Evolutionary conservation across 2,329 filamentous ascomycete species (phyloP).

Genomic region (Fusarium proliferatum): DNA sequence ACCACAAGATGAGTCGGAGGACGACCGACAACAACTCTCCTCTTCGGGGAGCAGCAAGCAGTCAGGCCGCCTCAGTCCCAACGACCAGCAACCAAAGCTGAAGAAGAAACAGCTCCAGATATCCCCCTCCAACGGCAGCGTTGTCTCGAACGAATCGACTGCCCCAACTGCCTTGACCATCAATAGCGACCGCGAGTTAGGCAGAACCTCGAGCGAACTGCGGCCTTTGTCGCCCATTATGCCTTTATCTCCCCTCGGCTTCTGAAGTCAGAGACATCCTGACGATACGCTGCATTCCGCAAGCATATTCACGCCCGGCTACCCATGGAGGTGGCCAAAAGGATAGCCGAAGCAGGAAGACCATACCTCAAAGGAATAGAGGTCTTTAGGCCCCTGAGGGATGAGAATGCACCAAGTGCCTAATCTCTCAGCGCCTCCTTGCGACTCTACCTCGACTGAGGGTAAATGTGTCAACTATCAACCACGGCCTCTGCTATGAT

Average conservation of each 20-base stretch:
- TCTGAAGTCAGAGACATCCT: slow-evolving; percentile 50
- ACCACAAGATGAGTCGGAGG: slow-evolving; percentile 38
- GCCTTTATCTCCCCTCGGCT: slow-evolving; percentile 71
- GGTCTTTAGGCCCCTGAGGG: neutral
- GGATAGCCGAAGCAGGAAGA: neutral
- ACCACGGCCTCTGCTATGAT: neutral
- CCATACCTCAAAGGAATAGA: neutral
- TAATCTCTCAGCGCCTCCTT: neutral
- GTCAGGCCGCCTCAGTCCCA: slow-evolving; percentile 46
- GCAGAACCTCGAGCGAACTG: slow-evolving; percentile 55
- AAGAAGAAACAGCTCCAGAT: slow-evolving; percentile 59
- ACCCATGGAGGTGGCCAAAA: neutral
- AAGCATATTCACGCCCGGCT: slow-evolving; percentile 11
- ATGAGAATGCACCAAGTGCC: neutral
- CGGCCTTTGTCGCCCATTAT: slow-evolving; percentile 73
- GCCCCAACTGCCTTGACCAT: slow-evolving; percentile 60
- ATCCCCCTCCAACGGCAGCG: slow-evolving; percentile 57
- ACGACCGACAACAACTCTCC: slow-evolving; percentile 54
- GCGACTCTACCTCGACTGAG: neutral
- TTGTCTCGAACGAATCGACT: slow-evolving; percentile 56
- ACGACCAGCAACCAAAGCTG: slow-evolving; percentile 40
- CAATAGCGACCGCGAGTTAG: slow-evolving; percentile 51
- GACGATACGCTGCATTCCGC: slow-evolving; percentile 10
- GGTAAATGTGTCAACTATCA: neutral
- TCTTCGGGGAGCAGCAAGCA: slow-evolving; percentile 74